Evolutionary conservation across 805 yeast genomes (phyloP).

Genomic region (Lachancea dasiensis): DNA sequence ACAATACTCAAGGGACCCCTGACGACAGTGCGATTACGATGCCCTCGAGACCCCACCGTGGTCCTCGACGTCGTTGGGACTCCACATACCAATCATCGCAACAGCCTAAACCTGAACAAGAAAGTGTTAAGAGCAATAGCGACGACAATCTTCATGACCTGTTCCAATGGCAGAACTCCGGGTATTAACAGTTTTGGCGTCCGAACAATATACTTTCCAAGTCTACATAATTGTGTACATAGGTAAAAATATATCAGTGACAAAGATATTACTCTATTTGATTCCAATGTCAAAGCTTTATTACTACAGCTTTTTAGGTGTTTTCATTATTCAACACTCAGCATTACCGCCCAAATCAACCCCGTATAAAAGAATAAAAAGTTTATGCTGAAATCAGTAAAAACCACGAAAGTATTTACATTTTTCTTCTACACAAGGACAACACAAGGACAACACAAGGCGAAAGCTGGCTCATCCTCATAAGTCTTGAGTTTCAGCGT

Average conservation of each 20-base stretch:
- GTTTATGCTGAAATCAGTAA: constrained; percentile 3
- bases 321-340: background rate
- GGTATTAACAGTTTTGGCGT: constrained; percentile 7
- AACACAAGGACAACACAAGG: background rate
- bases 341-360: background rate
- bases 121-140: background rate
- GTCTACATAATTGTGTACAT: background rate
- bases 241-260: background rate
- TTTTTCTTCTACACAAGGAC: constrained; percentile 6
- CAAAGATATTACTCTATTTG: background rate
- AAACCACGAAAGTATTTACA: constrained; percentile 3
- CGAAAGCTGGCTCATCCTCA: background rate
- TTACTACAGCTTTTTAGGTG: background rate
- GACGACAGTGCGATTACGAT: constrained; percentile 7
- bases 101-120: background rate
- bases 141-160: constrained; percentile 13
- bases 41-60: constrained; percentile 8
- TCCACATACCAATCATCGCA: constrained; percentile 1
- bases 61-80: constrained; percentile 13
- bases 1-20: background rate
- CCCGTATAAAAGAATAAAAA: background rate
- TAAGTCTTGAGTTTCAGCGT: too few species aligned
- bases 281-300: background rate
- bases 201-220: too few species aligned
- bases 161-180: constrained; percentile 21